Conservation (phyloP, 1,284 basidiomycete species). For the Amylostereum areolatum region DNA sequence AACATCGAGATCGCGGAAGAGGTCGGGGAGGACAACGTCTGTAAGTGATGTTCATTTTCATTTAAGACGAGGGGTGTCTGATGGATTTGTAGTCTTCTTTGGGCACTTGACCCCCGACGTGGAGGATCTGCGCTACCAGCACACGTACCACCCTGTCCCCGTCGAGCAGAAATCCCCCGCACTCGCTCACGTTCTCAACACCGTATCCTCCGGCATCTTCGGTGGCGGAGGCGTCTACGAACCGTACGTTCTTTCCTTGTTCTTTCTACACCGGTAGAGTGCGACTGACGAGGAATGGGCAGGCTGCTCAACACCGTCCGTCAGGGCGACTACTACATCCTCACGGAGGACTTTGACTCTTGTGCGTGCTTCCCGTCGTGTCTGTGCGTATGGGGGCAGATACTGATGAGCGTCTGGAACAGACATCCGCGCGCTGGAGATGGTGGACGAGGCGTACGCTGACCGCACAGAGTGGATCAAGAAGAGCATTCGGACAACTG, state of each 20-base stretch:
- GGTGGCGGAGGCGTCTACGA: conserved; percentile 76
- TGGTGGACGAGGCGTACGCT: conserved; percentile 83
- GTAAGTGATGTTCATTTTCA: conserved; percentile 34
- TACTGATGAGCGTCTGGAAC: conserved; percentile 5
- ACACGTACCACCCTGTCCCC: conserved; percentile 74
- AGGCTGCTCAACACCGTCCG: conserved; percentile 70
- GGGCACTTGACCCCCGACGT: conserved; percentile 78
- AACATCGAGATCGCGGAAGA: conserved; percentile 96
- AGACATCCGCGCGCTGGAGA: conserved; percentile 75
- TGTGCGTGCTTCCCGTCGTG: conserved; percentile 40
- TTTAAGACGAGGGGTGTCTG: conserved; percentile 4
- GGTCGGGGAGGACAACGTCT: conserved; percentile 67
- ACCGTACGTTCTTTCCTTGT: conserved; percentile 46
- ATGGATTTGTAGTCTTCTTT: conserved; percentile 60
- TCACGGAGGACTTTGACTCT: conserved; percentile 89
- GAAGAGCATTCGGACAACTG: conserved; percentile 82
- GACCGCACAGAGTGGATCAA: conserved; percentile 84
- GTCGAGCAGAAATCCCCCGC: conserved; percentile 79
- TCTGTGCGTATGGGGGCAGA: neutral
- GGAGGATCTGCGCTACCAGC: conserved; percentile 78
- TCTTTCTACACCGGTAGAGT: neutral
- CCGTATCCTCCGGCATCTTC: conserved; percentile 68
- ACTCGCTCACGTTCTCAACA: conserved; percentile 67
- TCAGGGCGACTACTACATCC: conserved; percentile 75
- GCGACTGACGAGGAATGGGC: conserved; percentile 9